Percentiles rank a stretch among this genome's conserved stretches.
Conservation (phyloP, 2,329 filamentous ascomycete genomes). For the Colletotrichum higginsianum region DNA sequence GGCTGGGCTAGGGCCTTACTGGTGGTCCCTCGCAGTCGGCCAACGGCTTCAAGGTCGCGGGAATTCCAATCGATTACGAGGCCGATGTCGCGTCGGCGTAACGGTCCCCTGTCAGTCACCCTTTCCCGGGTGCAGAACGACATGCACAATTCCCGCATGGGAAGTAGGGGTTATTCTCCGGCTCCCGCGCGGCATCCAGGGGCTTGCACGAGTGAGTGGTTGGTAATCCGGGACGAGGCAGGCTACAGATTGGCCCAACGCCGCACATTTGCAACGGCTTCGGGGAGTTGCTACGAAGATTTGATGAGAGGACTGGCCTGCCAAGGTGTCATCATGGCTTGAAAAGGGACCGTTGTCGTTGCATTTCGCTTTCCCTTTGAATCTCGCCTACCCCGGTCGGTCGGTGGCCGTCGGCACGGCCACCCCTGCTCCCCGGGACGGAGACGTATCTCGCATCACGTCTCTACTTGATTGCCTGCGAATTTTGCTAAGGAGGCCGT, state of each 20-base stretch:
- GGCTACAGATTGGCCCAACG: neutral
- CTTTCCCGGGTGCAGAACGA: neutral
- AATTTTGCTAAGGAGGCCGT: constrained; percentile 7
- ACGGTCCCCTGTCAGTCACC: neutral
- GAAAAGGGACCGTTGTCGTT: constrained; percentile 27
- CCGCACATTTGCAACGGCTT: neutral
- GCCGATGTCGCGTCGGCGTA: constrained; percentile 26
- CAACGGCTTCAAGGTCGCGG: constrained; percentile 3
- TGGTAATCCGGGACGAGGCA: constrained; percentile 20
- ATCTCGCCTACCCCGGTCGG: constrained; percentile 39
- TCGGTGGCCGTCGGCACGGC: constrained; percentile 12
- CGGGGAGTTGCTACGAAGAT: constrained; percentile 6
- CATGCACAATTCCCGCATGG: constrained; percentile 18
- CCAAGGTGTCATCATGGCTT: constrained; percentile 21
- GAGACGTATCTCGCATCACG: constrained; percentile 8
- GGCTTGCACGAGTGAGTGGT: neutral
- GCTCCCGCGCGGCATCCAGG: constrained; percentile 24
- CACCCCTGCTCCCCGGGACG: constrained; percentile 13
- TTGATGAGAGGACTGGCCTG: constrained; percentile 25
- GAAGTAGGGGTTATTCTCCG: constrained; percentile 30
- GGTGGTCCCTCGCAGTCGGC: constrained; percentile 14
- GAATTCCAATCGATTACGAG: neutral
- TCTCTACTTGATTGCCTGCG: constrained; percentile 29
- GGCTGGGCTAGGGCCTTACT: constrained; percentile 10
- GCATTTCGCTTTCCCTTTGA: constrained; percentile 29